These are phyloP conservation scores for Erysiphe neolycopersici DNA, from an alignment of 2,329 filamentous ascomycete species.

Conservation along the genomic window DNA sequence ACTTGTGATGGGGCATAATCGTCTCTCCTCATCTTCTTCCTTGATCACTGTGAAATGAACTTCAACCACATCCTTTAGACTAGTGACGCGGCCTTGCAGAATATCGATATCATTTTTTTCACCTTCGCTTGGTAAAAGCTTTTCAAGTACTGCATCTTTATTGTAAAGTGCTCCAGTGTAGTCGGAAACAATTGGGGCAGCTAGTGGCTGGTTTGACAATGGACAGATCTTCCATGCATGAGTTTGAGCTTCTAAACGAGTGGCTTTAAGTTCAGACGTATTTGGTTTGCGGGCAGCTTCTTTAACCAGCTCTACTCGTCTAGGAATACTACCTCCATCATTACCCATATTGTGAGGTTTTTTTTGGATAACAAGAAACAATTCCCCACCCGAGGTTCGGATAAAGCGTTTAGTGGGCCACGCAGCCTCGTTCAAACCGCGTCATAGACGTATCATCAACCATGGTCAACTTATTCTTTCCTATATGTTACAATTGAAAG, in stretches of 20 bases:
- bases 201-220: slow-evolving; percentile 52
- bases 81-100: slow-evolving; percentile 38
- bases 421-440: no score
- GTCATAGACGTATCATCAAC: no score
- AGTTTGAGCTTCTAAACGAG: slow-evolving; percentile 55
- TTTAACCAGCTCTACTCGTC: slow-evolving; percentile 84
- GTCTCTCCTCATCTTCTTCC: slow-evolving; percentile 25
- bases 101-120: slow-evolving; percentile 30
- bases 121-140: slow-evolving; percentile 28
- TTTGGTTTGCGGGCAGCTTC: slow-evolving; percentile 64
- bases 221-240: slow-evolving; percentile 77
- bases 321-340: slow-evolving; percentile 90
- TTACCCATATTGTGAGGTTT: slow-evolving; percentile 70
- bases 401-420: no score
- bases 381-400: no score
- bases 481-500: no score
- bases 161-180: slow-evolving; percentile 70
- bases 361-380: neutral
- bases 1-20: slow-evolving; percentile 66
- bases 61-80: slow-evolving; percentile 64
- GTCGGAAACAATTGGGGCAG: slow-evolving; percentile 49
- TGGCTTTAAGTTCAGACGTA: slow-evolving; percentile 67
- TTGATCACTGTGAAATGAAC: slow-evolving; percentile 39
- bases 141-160: slow-evolving; percentile 66
- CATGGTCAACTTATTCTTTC: no score